phyloP scores from a whole-genome alignment of 164 flowering plant species.

The Magnolia sinica region DNA sequence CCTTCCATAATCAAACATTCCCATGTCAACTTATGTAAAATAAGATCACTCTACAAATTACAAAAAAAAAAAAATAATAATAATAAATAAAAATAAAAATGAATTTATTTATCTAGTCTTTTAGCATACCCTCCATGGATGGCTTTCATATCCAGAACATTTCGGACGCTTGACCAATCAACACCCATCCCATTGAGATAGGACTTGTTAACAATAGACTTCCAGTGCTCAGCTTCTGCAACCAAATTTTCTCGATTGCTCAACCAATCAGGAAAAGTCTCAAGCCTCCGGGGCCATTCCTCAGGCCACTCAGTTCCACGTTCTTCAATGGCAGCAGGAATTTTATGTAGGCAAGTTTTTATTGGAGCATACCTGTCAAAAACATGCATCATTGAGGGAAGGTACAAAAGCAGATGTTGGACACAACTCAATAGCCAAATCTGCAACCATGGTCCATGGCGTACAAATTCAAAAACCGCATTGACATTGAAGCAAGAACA shows the following conservation, averaged over 20 bases:
- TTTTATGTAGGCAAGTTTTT: slow-evolving; percentile 61
- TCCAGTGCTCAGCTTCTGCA: slow-evolving; percentile 81
- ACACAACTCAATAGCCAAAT: neutral
- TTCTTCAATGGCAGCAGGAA: slow-evolving; percentile 84
- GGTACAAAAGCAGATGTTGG: neutral
- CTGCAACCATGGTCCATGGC: neutral
- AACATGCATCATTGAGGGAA: neutral
- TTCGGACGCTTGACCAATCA: slow-evolving; percentile 76
- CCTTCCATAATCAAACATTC: neutral
- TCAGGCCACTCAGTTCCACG: slow-evolving; percentile 95
- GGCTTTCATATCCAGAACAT: slow-evolving; percentile 88
- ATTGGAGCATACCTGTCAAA: slow-evolving; percentile 70
- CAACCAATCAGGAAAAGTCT: slow-evolving; percentile 82
- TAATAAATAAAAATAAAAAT: neutral
- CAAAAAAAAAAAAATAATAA: no score
- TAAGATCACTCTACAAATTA: neutral
- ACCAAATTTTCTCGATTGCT: slow-evolving; percentile 47
- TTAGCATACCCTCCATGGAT: slow-evolving; percentile 82
- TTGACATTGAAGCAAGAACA: neutral
- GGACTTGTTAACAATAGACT: slow-evolving; percentile 65
- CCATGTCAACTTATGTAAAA: neutral
- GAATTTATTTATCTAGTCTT: neutral
- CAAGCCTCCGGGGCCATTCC: slow-evolving; percentile 95
- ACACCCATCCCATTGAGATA: slow-evolving; percentile 87
- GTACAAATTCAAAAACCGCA: neutral